A percentile compares a stretch with the other conserved stretches of the same genome.
These are phyloP conservation scores for Aphanomyces astaci DNA, from an alignment of 352 stramenopile species.

Conservation along the genomic window DNA sequence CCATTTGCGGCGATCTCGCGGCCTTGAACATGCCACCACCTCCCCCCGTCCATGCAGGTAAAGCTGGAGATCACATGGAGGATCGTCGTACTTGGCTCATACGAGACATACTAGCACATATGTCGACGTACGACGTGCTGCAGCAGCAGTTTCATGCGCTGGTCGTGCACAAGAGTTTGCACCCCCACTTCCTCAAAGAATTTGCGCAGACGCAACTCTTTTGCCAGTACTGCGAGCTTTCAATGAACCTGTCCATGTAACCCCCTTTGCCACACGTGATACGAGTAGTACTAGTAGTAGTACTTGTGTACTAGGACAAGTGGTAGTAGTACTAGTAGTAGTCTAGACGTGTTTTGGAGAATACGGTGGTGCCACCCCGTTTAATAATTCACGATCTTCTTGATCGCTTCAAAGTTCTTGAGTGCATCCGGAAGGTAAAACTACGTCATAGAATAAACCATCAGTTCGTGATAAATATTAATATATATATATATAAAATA, in stretches of 20 bases:
- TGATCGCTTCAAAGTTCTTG: constrained; percentile 95
- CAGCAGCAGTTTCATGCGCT: constrained; percentile 59
- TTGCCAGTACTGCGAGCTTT: constrained; percentile 76
- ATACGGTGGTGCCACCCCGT: no score
- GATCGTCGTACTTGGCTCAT: no score
- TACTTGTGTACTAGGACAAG: no score
- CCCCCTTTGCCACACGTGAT: no score
- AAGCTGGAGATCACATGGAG: no score
- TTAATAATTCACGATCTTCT: constrained; percentile 86
- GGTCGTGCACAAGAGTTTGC: constrained; percentile 59
- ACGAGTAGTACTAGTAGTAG: no score
- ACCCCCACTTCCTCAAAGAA: constrained; percentile 64
- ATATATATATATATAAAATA: no score
- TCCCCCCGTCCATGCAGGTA: no score
- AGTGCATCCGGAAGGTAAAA: constrained; percentile 90
- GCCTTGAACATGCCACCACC: constrained; percentile 42
- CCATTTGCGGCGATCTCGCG: constrained; percentile 62
- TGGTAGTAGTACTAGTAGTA: neutral
- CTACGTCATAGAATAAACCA: constrained; percentile 24
- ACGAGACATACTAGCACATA: no score
- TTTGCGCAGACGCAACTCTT: constrained; percentile 83
- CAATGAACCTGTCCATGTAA: constrained; percentile 31
- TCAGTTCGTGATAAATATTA: neutral
- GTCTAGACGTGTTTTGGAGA: no score
- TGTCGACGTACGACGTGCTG: constrained; percentile 64